Conservation (phyloP, 805 yeast genomes). For the Starmerella bacillaris region DNA sequence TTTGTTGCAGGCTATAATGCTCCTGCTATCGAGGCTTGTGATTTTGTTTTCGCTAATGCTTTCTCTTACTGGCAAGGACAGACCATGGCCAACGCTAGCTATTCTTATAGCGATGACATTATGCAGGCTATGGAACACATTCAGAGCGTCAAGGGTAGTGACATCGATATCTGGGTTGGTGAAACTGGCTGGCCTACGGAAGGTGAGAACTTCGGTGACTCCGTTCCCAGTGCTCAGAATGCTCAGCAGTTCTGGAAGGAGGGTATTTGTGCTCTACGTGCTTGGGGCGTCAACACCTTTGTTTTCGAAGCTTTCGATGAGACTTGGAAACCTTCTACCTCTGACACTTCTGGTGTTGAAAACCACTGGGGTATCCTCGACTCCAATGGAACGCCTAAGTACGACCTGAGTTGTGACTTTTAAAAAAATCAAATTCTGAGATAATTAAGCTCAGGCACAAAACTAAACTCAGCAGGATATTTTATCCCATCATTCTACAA, state of each 20-base stretch:
- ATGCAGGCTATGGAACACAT: constrained; percentile 90
- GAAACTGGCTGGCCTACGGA: constrained; percentile 95
- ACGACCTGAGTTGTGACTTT: constrained; percentile 18
- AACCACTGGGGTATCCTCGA: constrained; percentile 84
- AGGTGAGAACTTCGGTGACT: constrained; percentile 51
- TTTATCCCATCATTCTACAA: too few relatives aligned
- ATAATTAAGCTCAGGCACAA: too few relatives aligned
- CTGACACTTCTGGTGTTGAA: constrained; percentile 73
- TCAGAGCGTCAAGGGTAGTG: constrained; percentile 71
- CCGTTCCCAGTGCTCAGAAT: constrained; percentile 53
- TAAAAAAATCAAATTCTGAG: too few relatives aligned
- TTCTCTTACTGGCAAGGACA: constrained; percentile 99
- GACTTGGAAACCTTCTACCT: constrained; percentile 67
- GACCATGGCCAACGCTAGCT: constrained; percentile 60
- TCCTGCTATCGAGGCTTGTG: constrained; percentile 64
- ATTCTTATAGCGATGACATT: constrained; percentile 87
- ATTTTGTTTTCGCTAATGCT: constrained; percentile 80
- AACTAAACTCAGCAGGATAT: too few relatives aligned
- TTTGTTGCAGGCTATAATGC: constrained; percentile 59
- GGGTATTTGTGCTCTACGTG: constrained; percentile 83
- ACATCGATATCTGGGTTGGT: constrained; percentile 84
- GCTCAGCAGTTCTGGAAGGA: constrained; percentile 73
- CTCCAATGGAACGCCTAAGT: constrained; percentile 24
- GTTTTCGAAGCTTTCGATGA: constrained; percentile 93
- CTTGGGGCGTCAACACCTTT: constrained; percentile 85